Evolutionary conservation across 805 yeast species (phyloP).

Genomic region (Saccharomycopsis capsularis): DNA sequence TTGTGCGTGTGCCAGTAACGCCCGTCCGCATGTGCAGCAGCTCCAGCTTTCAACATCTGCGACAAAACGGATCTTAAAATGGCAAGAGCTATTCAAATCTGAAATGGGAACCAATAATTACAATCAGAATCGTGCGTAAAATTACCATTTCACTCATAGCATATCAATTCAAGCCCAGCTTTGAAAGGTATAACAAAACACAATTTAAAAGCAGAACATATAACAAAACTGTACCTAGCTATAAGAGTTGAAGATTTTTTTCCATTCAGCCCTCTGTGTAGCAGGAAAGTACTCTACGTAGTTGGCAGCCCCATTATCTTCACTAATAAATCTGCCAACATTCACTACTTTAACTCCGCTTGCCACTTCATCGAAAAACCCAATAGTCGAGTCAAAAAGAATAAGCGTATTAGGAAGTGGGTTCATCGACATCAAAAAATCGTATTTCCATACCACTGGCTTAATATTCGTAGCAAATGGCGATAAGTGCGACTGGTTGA

Average conservation of each 20-base stretch:
- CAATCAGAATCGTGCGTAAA: no score
- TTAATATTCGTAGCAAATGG: constrained; percentile 62
- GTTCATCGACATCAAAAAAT: constrained; percentile 57
- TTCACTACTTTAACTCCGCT: constrained; percentile 78
- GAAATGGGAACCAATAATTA: no score
- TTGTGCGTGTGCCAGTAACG: no score
- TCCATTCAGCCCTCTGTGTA: constrained; percentile 42
- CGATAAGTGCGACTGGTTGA: constrained; percentile 83
- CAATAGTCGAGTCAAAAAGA: constrained; percentile 65
- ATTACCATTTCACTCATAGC: no score
- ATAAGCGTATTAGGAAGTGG: constrained; percentile 70
- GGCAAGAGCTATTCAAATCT: no score
- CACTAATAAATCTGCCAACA: constrained; percentile 48
- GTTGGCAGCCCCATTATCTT: constrained; percentile 41
- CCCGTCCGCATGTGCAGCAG: no score
- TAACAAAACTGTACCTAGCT: background rate
- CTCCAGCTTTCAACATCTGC: no score
- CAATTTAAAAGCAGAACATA: no score
- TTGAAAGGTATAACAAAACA: no score
- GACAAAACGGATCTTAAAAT: no score
- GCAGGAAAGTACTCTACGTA: constrained; percentile 73
- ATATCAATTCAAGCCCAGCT: no score
- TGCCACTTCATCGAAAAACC: constrained; percentile 66
- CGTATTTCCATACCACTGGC: constrained; percentile 64
- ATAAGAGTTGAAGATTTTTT: constrained; percentile 33